Evolutionary conservation across 2,329 filamentous ascomycete genomes (phyloP).

Genomic region (Rutstroemia sydowiana): DNA sequence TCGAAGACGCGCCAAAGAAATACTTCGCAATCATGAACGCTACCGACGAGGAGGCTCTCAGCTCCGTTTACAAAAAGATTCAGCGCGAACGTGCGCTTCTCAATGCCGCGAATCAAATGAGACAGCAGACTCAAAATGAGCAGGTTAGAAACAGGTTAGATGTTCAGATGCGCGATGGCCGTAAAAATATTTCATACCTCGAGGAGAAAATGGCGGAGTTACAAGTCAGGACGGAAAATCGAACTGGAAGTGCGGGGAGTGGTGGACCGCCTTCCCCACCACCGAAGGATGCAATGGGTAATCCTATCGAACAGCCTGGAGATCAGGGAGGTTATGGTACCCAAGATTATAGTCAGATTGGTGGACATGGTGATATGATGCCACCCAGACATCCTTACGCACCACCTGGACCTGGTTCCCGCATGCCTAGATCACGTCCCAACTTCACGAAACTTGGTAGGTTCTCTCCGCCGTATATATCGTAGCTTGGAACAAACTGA

Average conservation of each 20-base stretch:
- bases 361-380: conserved; percentile 66
- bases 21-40: conserved; percentile 41
- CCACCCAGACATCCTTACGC: conserved; percentile 74
- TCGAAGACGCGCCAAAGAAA: background rate
- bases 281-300: conserved; percentile 59
- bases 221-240: conserved; percentile 69
- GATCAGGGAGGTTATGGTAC: conserved; percentile 59
- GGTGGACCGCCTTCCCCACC: conserved; percentile 58
- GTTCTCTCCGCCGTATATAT: conserved; percentile 25
- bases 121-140: conserved; percentile 90
- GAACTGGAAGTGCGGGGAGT: conserved; percentile 60
- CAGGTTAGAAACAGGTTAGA: conserved; percentile 85
- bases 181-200: conserved; percentile 90
- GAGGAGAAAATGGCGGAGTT: conserved; percentile 87
- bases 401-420: conserved; percentile 59
- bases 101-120: conserved; percentile 89
- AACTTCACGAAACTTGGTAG: conserved; percentile 96
- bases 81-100: conserved; percentile 94
- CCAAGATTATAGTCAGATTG: conserved; percentile 48
- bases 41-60: conserved; percentile 57
- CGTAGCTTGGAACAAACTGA: conserved; percentile 11
- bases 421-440: conserved; percentile 66
- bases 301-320: conserved; percentile 35
- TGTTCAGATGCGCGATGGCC: conserved; percentile 86
- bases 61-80: conserved; percentile 92